Evolutionary conservation across 2,329 filamentous ascomycete species (phyloP).

Genomic region (Ilyonectria sp.): DNA sequence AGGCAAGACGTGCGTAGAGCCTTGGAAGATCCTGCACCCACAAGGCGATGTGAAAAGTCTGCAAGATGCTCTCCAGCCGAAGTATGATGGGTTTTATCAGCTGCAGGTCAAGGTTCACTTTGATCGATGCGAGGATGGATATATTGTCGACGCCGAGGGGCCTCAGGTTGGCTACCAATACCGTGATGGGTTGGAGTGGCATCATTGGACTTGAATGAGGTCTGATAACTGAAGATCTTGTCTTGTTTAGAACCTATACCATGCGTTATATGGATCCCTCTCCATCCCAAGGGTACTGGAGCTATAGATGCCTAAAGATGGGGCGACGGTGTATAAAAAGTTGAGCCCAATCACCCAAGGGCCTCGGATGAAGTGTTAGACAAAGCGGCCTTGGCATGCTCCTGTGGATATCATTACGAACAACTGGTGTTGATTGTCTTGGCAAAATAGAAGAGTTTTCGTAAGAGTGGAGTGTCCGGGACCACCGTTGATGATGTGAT

Average conservation of each 20-base stretch:
- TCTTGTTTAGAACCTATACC: background rate
- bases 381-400: background rate
- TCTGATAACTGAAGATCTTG: background rate
- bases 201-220: constrained; percentile 45
- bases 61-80: constrained; percentile 62
- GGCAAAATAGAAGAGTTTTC: constrained; percentile 25
- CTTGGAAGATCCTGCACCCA: constrained; percentile 72
- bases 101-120: constrained; percentile 65
- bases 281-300: background rate
- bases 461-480: constrained; percentile 30
- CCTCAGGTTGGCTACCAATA: constrained; percentile 56
- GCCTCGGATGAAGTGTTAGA: background rate
- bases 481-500: constrained; percentile 24
- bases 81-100: constrained; percentile 69
- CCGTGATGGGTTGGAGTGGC: constrained; percentile 47
- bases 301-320: constrained; percentile 1
- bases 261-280: background rate
- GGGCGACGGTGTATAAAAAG: background rate
- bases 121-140: constrained; percentile 68
- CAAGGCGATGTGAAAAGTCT: constrained; percentile 65
- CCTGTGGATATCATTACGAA: constrained; percentile 17
- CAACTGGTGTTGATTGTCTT: constrained; percentile 9
- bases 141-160: constrained; percentile 70
- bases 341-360: constrained; percentile 6
- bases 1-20: constrained; percentile 65